Conservation (phyloP, 495 filamentous ascomycete species). For the Podospora appendiculata region DNA sequence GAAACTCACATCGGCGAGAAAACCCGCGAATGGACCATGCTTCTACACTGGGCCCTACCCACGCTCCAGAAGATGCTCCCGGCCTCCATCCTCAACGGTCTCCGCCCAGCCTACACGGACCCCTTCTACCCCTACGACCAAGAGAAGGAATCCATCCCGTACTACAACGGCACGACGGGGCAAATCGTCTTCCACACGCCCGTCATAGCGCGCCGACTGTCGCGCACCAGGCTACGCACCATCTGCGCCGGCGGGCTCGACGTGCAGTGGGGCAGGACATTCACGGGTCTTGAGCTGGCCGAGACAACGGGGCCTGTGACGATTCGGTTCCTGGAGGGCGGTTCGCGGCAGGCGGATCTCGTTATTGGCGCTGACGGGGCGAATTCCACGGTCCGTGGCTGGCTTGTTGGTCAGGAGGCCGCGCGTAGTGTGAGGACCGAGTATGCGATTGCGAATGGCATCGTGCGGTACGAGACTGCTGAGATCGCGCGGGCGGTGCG, state of each 20-base stretch:
- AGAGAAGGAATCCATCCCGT: conserved; percentile 27
- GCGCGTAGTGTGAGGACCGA: not conserved
- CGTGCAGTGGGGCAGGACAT: conserved; percentile 17
- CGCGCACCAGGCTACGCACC: conserved; percentile 24
- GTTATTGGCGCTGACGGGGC: conserved; percentile 42
- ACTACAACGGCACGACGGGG: conserved; percentile 41
- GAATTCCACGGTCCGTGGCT: conserved; percentile 24
- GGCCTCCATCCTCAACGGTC: conserved; percentile 23
- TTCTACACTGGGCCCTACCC: conserved; percentile 43
- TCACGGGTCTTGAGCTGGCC: conserved; percentile 19
- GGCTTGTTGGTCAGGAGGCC: conserved; percentile 2
- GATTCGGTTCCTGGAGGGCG: conserved; percentile 13
- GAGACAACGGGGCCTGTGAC: conserved; percentile 39
- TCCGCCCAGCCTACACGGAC: conserved; percentile 26
- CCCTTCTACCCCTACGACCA: conserved; percentile 25
- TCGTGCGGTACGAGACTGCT: not conserved
- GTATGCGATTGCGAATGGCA: not conserved
- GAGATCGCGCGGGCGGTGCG: not conserved
- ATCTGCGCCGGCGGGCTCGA: conserved; percentile 17
- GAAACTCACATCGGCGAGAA: conserved; percentile 27
- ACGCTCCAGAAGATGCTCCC: conserved; percentile 21
- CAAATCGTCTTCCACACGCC: conserved; percentile 27
- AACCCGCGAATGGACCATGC: conserved; percentile 48
- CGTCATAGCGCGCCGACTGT: conserved; percentile 34
- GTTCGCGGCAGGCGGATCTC: conserved; percentile 10